A percentile compares a stretch with the other conserved stretches of the same genome.
These are phyloP conservation scores for Fusarium domesticum DNA, from an alignment of 2,329 filamentous ascomycete species.

Conservation along the genomic window DNA sequence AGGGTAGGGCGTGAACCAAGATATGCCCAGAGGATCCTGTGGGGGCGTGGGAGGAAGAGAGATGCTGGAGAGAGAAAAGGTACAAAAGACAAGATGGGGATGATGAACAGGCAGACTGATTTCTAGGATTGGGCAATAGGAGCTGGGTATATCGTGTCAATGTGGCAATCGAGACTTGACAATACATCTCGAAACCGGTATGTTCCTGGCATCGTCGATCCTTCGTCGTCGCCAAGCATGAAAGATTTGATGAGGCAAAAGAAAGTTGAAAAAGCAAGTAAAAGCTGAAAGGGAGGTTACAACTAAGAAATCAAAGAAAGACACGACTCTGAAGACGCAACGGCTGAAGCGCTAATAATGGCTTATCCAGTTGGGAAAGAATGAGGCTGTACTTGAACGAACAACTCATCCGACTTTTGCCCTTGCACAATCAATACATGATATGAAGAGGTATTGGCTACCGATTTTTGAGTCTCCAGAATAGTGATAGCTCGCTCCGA, in stretches of 20 bases:
- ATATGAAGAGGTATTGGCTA: not conserved
- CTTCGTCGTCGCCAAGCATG: not conserved
- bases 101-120: slow-evolving; percentile 13
- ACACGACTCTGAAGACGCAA: not conserved
- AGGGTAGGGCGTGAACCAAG: slow-evolving; percentile 10
- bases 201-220: not conserved
- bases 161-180: not conserved
- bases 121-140: not conserved
- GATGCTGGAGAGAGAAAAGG: slow-evolving; percentile 30
- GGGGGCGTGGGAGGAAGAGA: slow-evolving; percentile 18
- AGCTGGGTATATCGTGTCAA: not conserved
- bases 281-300: slow-evolving; percentile 14
- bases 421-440: not conserved
- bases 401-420: not conserved
- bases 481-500: no score
- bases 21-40: slow-evolving; percentile 16
- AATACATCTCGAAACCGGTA: not conserved
- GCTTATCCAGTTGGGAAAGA: not conserved
- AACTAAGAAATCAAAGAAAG: slow-evolving; percentile 5
- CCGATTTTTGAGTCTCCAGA: not conserved
- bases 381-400: not conserved
- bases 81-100: slow-evolving; percentile 25
- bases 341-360: not conserved
- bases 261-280: slow-evolving; percentile 3
- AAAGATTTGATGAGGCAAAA: slow-evolving; percentile 11